Conservation (phyloP, 2,329 filamentous ascomycete genomes). For the Nemania abortiva region DNA sequence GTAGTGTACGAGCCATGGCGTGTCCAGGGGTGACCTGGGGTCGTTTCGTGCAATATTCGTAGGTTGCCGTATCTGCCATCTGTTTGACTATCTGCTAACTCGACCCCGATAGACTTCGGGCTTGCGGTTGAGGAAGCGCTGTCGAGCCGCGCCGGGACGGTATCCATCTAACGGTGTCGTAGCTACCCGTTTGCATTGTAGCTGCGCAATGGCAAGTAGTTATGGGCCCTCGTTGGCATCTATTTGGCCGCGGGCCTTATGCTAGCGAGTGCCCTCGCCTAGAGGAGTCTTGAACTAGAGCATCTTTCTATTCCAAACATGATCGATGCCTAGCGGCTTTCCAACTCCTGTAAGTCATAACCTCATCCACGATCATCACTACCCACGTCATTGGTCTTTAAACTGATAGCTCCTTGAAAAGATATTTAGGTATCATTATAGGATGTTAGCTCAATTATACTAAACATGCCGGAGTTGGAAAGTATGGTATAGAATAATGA, state of each 20-base stretch:
- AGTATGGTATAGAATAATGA: background rate
- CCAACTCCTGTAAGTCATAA: background rate
- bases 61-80: background rate
- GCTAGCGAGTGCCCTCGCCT: background rate
- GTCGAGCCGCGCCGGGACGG: too few relatives aligned
- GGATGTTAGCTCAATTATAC: background rate
- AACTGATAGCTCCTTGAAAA: background rate
- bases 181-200: too few relatives aligned
- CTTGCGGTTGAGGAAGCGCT: too few relatives aligned
- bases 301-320: background rate
- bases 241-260: background rate
- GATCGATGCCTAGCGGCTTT: background rate
- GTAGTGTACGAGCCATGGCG: background rate
- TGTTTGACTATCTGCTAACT: background rate
- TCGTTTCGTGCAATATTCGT: background rate
- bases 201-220: too few relatives aligned
- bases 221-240: background rate
- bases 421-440: background rate
- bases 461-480: background rate
- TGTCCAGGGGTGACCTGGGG: too few relatives aligned
- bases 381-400: background rate
- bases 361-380: background rate
- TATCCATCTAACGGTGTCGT: too few relatives aligned
- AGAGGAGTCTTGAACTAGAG: background rate
- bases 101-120: background rate